Percentiles rank a stretch among this genome's conserved stretches.
phyloP scores from a whole-genome alignment of 148 eudicot genomes.

The Chenopodium album region DNA sequence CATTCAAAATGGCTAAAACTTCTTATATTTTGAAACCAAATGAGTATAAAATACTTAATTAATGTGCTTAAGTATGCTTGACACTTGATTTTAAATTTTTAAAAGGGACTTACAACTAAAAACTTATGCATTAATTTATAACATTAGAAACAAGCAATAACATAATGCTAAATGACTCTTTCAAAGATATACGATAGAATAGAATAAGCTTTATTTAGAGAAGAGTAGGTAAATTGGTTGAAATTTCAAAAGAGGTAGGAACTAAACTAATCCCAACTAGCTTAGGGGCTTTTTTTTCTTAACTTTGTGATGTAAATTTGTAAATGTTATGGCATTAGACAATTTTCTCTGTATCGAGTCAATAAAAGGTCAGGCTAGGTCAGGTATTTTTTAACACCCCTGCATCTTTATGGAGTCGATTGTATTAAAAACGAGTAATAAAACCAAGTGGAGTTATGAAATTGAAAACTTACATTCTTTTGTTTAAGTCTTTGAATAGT shows the following conservation, averaged over 20 bases:
- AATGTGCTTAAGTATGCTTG: no score
- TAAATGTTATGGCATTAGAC: background rate
- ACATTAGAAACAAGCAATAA: background rate
- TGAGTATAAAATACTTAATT: no score
- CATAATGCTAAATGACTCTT: background rate
- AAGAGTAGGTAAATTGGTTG: background rate
- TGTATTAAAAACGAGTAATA: no score
- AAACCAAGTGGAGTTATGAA: background rate
- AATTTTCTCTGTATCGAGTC: no score
- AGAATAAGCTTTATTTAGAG: background rate
- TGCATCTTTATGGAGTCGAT: no score
- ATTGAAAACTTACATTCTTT: constrained; percentile 35
- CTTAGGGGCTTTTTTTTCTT: background rate
- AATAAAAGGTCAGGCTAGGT: no score
- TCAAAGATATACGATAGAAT: background rate
- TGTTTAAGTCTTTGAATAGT: constrained; percentile 13
- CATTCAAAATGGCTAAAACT: no score
- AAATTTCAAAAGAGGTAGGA: background rate
- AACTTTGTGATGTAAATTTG: background rate
- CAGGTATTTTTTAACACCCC: no score
- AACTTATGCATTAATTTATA: background rate
- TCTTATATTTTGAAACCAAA: no score
- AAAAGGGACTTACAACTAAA: no score
- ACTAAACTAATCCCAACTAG: background rate
- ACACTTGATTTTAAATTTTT: no score